Evolutionary conservation across 306 rosid genomes (phyloP), one percentile per base, ranked within the genome.

Genomic region (Citrullus colocynthis): DNA sequence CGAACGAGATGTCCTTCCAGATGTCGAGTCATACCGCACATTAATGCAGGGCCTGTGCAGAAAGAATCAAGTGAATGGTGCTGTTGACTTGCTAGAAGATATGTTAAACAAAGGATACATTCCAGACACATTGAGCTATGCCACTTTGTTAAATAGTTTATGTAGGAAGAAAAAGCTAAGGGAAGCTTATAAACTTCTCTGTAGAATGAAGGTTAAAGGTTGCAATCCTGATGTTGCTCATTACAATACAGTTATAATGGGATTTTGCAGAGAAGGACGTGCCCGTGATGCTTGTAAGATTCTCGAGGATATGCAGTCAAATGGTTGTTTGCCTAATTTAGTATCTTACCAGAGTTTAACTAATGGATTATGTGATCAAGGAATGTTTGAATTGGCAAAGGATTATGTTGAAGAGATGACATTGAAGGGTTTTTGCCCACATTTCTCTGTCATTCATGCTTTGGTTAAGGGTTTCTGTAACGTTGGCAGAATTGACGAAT

Each of bases 171-270:
- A 90, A 84, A 81, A 89, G 82, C 92, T 94, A 0, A 85, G 88
- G 34, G 98, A 94, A 80, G 96, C 96, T 16, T 94, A 90, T 78
- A 94, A 92, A 88, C 93, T 94, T 80, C 97, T 92, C 6, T 92
- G 98, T 78, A 87, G 98, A 86, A 94, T 94, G 97, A 94, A 90
- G 81, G 93, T 94, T 18, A 94, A 89, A 62, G 98, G 98, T 9
- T 94, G 98, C 63, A 94, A 94, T 79, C 97, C 96, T 9, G 97
- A 92, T 28, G 85, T 91, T 18, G 90, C 91, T 78, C 98, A 92
- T 79, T 94, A 88, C 14, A 94, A 94, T 65, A 94, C 85, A 0
- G 90, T 90, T 76, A 88, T 94, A 74, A 62, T 76, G 21, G 98
- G 98, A 41, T 94, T 90, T 78, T 87, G 97, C 59, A 86, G 96